These are phyloP conservation scores for Cladophialophora psammophila DNA, from an alignment of 2,329 filamentous ascomycete genomes.

Conservation along the genomic window DNA sequence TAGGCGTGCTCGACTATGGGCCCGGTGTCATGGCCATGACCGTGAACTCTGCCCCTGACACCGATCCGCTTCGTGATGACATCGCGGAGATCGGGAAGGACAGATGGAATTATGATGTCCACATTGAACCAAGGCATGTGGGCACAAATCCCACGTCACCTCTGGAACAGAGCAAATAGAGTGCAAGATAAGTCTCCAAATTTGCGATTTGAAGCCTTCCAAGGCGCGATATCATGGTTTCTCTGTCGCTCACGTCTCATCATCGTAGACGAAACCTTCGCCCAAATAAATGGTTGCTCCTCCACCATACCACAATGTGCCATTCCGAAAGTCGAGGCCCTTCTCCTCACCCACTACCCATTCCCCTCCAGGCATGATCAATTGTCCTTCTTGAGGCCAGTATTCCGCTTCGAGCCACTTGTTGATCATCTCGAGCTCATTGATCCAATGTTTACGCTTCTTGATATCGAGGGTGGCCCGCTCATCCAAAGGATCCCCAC, in stretches of 20 bases:
- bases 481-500: conserved; percentile 51
- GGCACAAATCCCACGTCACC: neutral
- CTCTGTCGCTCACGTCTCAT: conserved; percentile 11
- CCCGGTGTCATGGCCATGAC: too few relatives aligned
- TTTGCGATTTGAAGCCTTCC: neutral
- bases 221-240: neutral
- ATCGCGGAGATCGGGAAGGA: neutral
- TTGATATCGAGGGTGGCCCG: conserved; percentile 51
- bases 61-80: neutral
- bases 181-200: neutral
- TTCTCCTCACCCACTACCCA: conserved; percentile 89
- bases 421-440: conserved; percentile 78
- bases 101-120: neutral
- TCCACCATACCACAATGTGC: conserved; percentile 85
- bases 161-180: neutral
- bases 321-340: conserved; percentile 77
- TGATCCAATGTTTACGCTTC: conserved; percentile 70
- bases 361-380: conserved; percentile 64
- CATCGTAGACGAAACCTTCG: conserved; percentile 36
- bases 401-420: conserved; percentile 72
- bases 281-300: conserved; percentile 71
- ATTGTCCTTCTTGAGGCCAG: conserved; percentile 63
- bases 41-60: neutral
- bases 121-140: neutral
- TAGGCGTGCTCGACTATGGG: neutral